Conservation (phyloP, 257 asterid species). For the Osmanthus fragrans region DNA sequence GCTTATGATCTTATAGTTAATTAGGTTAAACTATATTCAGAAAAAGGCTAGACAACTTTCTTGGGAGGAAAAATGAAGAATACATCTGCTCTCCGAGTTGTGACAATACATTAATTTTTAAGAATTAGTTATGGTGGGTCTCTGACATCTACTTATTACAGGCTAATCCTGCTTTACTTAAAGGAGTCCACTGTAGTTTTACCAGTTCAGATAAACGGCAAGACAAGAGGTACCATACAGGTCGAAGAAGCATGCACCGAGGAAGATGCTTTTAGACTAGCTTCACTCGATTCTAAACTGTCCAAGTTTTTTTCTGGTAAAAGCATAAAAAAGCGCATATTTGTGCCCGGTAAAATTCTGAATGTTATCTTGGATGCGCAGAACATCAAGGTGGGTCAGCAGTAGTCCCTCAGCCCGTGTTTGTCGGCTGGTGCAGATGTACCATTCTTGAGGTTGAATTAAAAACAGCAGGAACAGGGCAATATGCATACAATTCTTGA, state of each 20-base stretch:
- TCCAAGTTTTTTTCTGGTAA: constrained; percentile 65
- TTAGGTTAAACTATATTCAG: neutral
- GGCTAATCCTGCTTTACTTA: constrained; percentile 76
- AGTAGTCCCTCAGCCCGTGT: constrained; percentile 12
- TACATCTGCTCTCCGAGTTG: neutral
- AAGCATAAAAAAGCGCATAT: constrained; percentile 74
- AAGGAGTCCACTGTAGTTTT: constrained; percentile 64
- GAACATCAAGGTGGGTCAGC: constrained; percentile 49
- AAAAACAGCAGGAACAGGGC: neutral
- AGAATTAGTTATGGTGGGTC: neutral
- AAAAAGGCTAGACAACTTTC: neutral
- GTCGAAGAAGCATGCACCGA: constrained; percentile 76
- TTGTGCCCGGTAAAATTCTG: constrained; percentile 78
- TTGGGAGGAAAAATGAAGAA: neutral
- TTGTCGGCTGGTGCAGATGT: neutral
- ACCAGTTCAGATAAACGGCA: constrained; percentile 91
- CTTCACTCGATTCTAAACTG: constrained; percentile 67
- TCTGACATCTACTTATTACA: constrained; percentile 32
- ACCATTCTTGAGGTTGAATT: neutral
- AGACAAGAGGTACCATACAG: constrained; percentile 89
- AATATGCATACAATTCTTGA: neutral
- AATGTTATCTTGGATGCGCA: constrained; percentile 61
- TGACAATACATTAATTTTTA: neutral
- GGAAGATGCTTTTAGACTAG: constrained; percentile 72
- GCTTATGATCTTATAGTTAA: neutral